Percentiles rank a stretch among this genome's conserved stretches.
phyloP scores from a whole-genome alignment of 768 basidiomycete genomes.

The Kwoniella europaea region DNA sequence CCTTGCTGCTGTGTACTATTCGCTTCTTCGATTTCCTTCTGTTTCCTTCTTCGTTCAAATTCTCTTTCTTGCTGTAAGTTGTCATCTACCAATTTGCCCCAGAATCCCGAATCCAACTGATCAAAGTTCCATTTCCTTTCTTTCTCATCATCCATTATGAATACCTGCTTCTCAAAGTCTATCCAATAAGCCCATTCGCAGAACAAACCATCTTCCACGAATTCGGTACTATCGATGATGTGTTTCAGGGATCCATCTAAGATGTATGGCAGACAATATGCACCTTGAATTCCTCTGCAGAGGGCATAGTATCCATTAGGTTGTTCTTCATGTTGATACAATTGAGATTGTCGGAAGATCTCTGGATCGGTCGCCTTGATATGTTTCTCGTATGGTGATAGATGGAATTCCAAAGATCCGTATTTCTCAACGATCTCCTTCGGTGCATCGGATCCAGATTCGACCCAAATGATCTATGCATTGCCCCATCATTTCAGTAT shows the following conservation, averaged over 20 bases:
- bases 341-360: not conserved
- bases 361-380: not conserved
- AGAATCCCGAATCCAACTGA: not conserved
- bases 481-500: not conserved
- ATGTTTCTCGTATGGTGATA: not conserved
- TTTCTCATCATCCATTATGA: constrained; percentile 1
- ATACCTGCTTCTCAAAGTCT: constrained; percentile 13
- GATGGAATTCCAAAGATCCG: constrained; percentile 1
- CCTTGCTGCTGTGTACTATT: not conserved
- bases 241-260: constrained; percentile 17
- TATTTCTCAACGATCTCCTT: not conserved
- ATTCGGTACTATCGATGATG: constrained; percentile 12
- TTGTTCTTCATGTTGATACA: not conserved
- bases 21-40: not conserved
- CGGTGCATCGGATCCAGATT: constrained; percentile 1
- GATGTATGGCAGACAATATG: constrained; percentile 9
- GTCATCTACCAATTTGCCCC: constrained; percentile 4
- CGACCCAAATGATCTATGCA: constrained; percentile 7
- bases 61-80: not conserved
- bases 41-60: not conserved
- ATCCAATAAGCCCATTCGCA: constrained; percentile 23
- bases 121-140: not conserved
- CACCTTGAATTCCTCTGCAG: not conserved
- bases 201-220: not conserved
- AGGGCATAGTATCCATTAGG: not conserved